Evolutionary conservation across 495 filamentous ascomycete species (phyloP), one percentile per base, ranked within the genome.

Genomic region (Hypomontagnella submonticulosa): DNA sequence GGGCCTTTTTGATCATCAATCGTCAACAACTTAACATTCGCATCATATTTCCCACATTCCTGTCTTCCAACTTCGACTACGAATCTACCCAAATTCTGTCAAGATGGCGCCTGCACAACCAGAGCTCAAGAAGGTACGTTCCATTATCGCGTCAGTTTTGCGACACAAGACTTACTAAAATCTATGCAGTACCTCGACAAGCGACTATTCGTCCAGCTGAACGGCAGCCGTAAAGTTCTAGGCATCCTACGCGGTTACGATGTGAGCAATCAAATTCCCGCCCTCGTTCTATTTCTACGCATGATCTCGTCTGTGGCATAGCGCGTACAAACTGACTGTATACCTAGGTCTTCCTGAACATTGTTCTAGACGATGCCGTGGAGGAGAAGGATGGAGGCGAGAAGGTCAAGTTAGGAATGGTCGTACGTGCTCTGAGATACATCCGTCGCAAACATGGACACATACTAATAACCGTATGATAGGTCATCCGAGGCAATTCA

Each of bases 51-150:
- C 46, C 61, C 50, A 59, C 30, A 18, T 37, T 19, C 23, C 42
- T 33, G 20, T 42, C 20, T 59, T 42, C 23, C 43, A 42, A 27
- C 18, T 58, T 42, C 6, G 20, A 52, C 18, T 46, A 71, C 58
- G 48, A 63, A 58, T 19, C 36, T 18, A 42, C 6, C 4, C 18
- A n/a, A 20, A 44, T 34, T 27, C 33, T 32, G 30, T 75, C 79
- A 90, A 84, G 63, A 99, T 99, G 96, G 92, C 96, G 80, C 94
- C 94, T 90, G 92, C 95, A 75, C 94, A 97, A 80, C 96, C 95
- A 63, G 96, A 99, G 79, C 88, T 99, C 62, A 98, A 99, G 80
- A 98, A 97, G 87, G 95, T 94, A 76, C 43, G 80, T 59, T 42
- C 20, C 36, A 2, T 1, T 23, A 16, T 23, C 13, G 15, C 40